Base-by-base conservation (phyloP, 768 basidiomycete species). In the Russula sp. region DNA sequence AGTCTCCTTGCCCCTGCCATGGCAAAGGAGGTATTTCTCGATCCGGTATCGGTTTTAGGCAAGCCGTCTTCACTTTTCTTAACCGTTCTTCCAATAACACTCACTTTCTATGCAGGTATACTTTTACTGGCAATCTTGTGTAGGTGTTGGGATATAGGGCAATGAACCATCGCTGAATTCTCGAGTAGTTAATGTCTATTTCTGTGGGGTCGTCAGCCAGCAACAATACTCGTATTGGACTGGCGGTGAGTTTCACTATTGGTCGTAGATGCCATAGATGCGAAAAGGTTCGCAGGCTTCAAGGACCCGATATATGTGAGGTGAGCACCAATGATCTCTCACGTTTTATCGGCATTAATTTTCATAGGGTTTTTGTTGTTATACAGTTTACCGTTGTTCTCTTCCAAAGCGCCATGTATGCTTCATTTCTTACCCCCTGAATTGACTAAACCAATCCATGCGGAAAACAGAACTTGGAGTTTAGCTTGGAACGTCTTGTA, bases 171-270 rank as follows among this genome's bases (percentile, higher is more conserved):
- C n/a, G 31, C n/a, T 45, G 16, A 56, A 14, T n/a, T 6, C 9
- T 32, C 5, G 44, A 47, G 5, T 32, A 56, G 55, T 56, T 32
- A 56, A 56, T 56, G 55, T 31, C 10, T 56, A 47, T 35, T n/a
- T 47, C 9, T 56, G 42, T 6, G 55, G 55, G 18, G 40, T 44
- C 13, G 16, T 55, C 42, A 44, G 31, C 27, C 55, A 55, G 31
- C 55, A 56, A 45, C 45, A 45, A 8, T 56, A 56, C n/a, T 13
- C n/a, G 13, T 56, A 56, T 56, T 56, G 55, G 55, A 56, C 32
- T 20, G 22, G 44, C n/a, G 44, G 55, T 56, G 44, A 31, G 55
- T 45, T 34, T 34, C 40, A 34, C 20, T n/a, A 20, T 56, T 47
- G 32, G 18, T 47, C 44, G 3, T 14, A 45, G 44, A n/a, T 20